Evolutionary conservation across 345 rosid species (phyloP), one percentile per base, ranked within the genome.

Genomic region (Populus pruinosa): DNA sequence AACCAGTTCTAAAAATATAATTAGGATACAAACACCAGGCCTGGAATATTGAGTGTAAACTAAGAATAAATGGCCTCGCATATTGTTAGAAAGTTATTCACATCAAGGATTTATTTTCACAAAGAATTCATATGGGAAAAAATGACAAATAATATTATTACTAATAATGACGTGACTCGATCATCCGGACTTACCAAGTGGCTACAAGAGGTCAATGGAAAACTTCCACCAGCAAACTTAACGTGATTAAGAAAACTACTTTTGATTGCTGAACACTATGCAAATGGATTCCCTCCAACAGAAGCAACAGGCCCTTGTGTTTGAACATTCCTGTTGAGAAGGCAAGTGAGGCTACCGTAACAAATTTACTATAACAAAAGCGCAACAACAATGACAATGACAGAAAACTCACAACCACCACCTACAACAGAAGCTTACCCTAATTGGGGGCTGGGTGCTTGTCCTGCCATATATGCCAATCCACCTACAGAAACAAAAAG

Each of bases 221-320:
- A 61, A 67, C 55, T 74, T 73, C 65, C 65, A 67, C 62, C 31
- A 67, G 56, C 13, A 17, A 41, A 77, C 69, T 6, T 68, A n/a
- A 75, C 36, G 17, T 39, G 14, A 70, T 17, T 35, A 14, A 17
- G 41, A 59, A 44, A 27, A 20, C 70, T 21, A 41, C 10, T 74
- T 77, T 47, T 43, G 50, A 65, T 5, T 4, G 49, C 5, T 50
- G 67, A 73, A 69, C 50, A 13, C 87, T 88, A 95, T 2, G 96
- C 94, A 81, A 96, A 96, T 59, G 98, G 98, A 82, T 96, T 96
- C 75, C 98, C 94, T 76, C 97, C 93, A 0, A 88, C 41, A 9
- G 90, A 90, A 77, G 99, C 92, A 82, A 93, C 90, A 67, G 88
- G 92, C 8, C 87, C 99, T 79, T 91, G 97, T 39, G 90, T 71